These are phyloP conservation scores for Starmerella powellii DNA, from an alignment of 805 yeast genomes.

Conservation along the genomic window DNA sequence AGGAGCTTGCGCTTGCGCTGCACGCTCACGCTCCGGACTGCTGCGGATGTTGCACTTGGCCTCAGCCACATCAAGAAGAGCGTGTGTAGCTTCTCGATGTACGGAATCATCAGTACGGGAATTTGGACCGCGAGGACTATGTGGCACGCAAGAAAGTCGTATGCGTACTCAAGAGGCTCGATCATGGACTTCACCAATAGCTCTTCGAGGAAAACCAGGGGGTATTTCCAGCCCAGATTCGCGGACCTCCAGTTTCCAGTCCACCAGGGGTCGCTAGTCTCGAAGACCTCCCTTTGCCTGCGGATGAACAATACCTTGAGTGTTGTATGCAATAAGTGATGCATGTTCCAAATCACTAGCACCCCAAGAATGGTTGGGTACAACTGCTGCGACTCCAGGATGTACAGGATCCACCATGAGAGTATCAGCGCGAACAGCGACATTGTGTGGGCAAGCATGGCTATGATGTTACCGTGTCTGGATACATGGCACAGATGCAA, in stretches of 20 bases:
- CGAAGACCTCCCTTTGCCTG: constrained; percentile 43
- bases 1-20: constrained; percentile 60
- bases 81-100: constrained; percentile 82
- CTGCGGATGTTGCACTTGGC: constrained; percentile 52
- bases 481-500: background rate
- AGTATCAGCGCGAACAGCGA: constrained; percentile 43
- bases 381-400: constrained; percentile 56
- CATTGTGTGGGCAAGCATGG: constrained; percentile 43
- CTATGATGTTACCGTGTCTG: constrained; percentile 28
- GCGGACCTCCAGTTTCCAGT: constrained; percentile 38
- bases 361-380: constrained; percentile 49
- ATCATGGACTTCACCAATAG: constrained; percentile 61
- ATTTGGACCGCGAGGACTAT: constrained; percentile 63
- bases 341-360: constrained; percentile 44
- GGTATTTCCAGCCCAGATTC: constrained; percentile 70
- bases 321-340: constrained; percentile 44
- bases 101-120: constrained; percentile 69
- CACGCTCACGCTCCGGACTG: constrained; percentile 69
- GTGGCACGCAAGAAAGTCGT: constrained; percentile 83
- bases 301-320: constrained; percentile 42
- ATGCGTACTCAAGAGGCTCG: constrained; percentile 80
- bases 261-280: constrained; percentile 66
- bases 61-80: constrained; percentile 90
- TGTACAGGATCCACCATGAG: constrained; percentile 52
- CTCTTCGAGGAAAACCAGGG: constrained; percentile 73